Base-by-base conservation (phyloP, 345 rosid genomes). In the Syzygium oleosum region DNA sequence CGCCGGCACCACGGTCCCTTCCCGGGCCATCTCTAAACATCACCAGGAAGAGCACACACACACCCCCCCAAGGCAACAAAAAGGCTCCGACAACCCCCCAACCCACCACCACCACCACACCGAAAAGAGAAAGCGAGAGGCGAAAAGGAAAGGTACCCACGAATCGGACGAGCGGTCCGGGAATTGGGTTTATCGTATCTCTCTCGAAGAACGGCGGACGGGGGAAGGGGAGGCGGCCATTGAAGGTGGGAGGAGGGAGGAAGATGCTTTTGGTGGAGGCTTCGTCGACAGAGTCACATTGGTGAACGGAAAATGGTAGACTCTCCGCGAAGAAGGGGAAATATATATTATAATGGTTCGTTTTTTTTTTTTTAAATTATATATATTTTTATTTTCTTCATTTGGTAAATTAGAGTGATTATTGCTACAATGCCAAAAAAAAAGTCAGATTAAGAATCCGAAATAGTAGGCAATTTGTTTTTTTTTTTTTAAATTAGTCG, bases 1-100 rank as follows among this genome's bases (percentile, higher is more conserved):
- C 89, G 88, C 94, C 90, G 97, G 93, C 86, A 94, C 95, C 88
- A 94, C 95, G 91, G 92, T 88, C 84, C 92, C 92, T 91, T 94
- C 94, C 86, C 91, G 92, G 88, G 93, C 92, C 99, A 96, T 96
- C 87, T 86, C 87, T 85, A 80, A 78, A 84, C 88, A 79, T 88
- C 83, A 49, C 83, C 83, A 73, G 65, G 46, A 43, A 43, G 46
- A 59, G 12, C 15, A 12, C 61, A 23, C 61, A 1, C 63, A 0
- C 59, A 5, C 84, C 49, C 29, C 84, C 51, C 23, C 46, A 34
- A 21, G 15, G 84, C 38, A 21, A 21, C 49, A 27, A 51, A 43
- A 79, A 21, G 11, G 65, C 46, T 43, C 84, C 51, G 73, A 79
- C 41, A 79, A 41, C 51, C 19, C 84, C 13, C 51, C 46, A 43